These are phyloP conservation scores for Gossypium schwendimanii DNA, from an alignment of 441 rosid species.

Conservation along the genomic window DNA sequence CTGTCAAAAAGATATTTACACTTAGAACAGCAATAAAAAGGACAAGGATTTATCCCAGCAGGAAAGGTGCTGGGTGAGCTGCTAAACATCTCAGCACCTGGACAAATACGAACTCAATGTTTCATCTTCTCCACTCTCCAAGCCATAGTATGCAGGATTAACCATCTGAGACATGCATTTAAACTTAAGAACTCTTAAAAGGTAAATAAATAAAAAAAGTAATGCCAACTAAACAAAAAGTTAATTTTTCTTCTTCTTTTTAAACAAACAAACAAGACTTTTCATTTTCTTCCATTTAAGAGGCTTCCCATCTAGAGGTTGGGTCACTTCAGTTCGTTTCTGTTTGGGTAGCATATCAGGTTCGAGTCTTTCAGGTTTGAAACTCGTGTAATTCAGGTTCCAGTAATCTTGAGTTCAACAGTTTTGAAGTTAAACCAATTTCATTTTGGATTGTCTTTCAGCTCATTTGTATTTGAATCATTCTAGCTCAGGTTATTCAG, in stretches of 20 bases:
- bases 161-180: conserved; percentile 51
- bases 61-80: not conserved
- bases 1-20: conserved; percentile 36
- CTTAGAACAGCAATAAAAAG: not conserved
- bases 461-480: not conserved
- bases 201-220: not conserved
- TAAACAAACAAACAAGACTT: not conserved
- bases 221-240: not conserved
- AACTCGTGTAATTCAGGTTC: not conserved
- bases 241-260: no score
- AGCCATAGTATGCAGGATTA: conserved; percentile 96
- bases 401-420: not conserved
- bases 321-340: not conserved
- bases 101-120: conserved; percentile 71
- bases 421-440: not conserved
- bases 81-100: conserved; percentile 43
- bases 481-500: not conserved
- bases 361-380: not conserved
- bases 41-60: conserved; percentile 11
- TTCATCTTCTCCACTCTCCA: conserved; percentile 71
- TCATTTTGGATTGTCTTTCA: not conserved
- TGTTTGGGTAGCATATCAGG: not conserved
- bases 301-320: not conserved
- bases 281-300: not conserved
- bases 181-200: not conserved